These are phyloP conservation scores for Tuber microsphaerosporum DNA, from an alignment of 495 filamentous ascomycete species.

Conservation along the genomic window DNA sequence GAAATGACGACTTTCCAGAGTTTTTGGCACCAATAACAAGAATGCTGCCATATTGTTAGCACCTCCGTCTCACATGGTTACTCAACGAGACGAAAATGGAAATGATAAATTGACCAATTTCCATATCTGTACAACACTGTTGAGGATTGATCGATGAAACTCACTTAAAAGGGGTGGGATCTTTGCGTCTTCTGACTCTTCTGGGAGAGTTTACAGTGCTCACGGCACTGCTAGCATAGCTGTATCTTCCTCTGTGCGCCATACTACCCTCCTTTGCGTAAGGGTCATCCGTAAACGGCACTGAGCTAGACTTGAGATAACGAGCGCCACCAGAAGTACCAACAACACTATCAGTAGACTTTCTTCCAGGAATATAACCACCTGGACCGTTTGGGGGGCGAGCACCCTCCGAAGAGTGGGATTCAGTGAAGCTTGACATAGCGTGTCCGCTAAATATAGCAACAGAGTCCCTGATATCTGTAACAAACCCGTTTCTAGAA, in stretches of 20 bases:
- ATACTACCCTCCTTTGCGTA: constrained; percentile 85
- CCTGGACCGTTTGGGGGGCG: constrained; percentile 42
- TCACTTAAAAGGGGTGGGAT: constrained; percentile 97
- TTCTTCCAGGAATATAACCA: constrained; percentile 42
- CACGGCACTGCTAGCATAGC: constrained; percentile 85
- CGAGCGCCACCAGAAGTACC: constrained; percentile 17
- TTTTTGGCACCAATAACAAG: constrained; percentile 82
- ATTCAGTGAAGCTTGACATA: constrained; percentile 39
- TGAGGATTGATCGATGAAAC: constrained; percentile 41
- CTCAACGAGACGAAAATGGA: constrained; percentile 3
- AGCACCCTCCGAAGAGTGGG: constrained; percentile 44
- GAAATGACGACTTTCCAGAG: constrained; percentile 92
- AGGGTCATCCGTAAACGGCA: constrained; percentile 53
- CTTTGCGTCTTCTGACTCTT: constrained; percentile 85
- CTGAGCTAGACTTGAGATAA: constrained; percentile 34
- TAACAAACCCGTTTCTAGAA: constrained; percentile 67
- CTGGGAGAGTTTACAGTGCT: constrained; percentile 93
- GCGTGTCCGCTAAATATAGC: constrained; percentile 54
- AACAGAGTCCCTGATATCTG: constrained; percentile 58
- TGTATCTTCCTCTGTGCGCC: constrained; percentile 93
- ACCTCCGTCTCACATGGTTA: constrained; percentile 1
- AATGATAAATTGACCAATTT: constrained; percentile 4
- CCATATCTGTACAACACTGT: neutral
- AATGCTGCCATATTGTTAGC: constrained; percentile 53
- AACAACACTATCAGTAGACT: constrained; percentile 44